Base-by-base conservation (phyloP, 2,329 filamentous ascomycete genomes). In the Lachnellula subtilissima region DNA sequence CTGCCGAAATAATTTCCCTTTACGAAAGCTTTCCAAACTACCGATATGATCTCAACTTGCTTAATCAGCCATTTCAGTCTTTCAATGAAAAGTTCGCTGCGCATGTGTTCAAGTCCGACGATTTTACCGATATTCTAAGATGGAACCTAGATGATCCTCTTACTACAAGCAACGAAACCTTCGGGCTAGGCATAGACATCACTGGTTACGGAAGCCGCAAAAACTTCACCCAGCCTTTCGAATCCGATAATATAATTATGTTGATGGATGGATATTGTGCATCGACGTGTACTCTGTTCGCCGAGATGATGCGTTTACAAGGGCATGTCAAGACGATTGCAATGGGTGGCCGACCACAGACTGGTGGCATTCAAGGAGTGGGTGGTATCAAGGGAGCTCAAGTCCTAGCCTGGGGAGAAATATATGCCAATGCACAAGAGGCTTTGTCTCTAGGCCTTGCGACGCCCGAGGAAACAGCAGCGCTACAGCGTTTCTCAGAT, bases 361-460 rank as follows among this genome's bases (percentile, higher is more conserved):
- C 74, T 0, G 71, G 72, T 0, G 77, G 79, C 0, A 87, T 86
- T 73, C 83, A 87, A 72, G 78, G 76, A 4, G 75, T 86, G 17
- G 84, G 85, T n/a, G 86, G 85, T n/a, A 78, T 83, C 48, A 84
- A 86, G 64, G 86, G 85, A 35, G 72, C 73, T 0, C 74, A 78
- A 56, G 66, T 63, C 19, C 36, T 59, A n/a, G 15, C 12, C 4
- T 69, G 58, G 25, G 8, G 23, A 1, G 53, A 56, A 19, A 63
- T 69, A 36, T 61, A 62, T 37, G 12, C 15, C 32, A 50, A 60
- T 15, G 64, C 59, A 0, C 57, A 64, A 45, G 5, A 9, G 3
- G 61, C 63, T 1, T 48, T 59, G n/a, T 3, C 14, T 4, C 45
- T 49, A 9, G 28, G 36, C 15, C 52, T 28, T 1, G 50, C 50